Evolutionary conservation across 2,329 filamentous ascomycete species (phyloP).

Genomic region (Colletotrichum orchidophilum): DNA sequence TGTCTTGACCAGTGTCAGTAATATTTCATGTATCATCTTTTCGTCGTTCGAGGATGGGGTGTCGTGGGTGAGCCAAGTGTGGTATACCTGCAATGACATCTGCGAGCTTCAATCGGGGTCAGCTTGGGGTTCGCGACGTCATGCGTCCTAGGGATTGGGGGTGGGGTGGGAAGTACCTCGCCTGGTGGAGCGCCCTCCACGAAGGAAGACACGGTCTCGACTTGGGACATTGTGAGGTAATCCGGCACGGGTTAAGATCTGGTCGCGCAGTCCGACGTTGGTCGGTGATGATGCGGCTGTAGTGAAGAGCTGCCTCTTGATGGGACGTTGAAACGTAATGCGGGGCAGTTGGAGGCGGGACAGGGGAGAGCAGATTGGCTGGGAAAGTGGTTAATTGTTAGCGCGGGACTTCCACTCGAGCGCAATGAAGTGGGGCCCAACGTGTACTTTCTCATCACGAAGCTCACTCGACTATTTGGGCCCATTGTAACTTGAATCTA

Average conservation of each 20-base stretch:
- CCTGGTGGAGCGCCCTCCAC: conserved; percentile 94
- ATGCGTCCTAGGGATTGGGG: conserved; percentile 17
- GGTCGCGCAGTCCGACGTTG: background rate
- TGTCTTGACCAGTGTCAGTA: conserved; percentile 66
- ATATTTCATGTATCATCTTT: too few relatives aligned
- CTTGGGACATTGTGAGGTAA: conserved; percentile 42
- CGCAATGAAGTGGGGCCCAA: background rate
- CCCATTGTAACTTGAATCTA: background rate
- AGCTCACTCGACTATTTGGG: background rate
- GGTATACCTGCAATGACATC: conserved; percentile 85
- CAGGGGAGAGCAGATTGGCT: conserved; percentile 20
- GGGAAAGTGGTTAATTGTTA: conserved; percentile 31
- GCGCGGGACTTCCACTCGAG: conserved; percentile 9
- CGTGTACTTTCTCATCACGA: conserved; percentile 5
- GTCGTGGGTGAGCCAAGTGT: background rate
- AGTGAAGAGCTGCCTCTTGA: conserved; percentile 3
- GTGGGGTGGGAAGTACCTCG: conserved; percentile 72
- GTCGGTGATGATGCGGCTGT: conserved; percentile 8
- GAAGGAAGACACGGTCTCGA: conserved; percentile 81
- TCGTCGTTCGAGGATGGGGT: background rate
- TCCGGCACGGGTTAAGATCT: background rate
- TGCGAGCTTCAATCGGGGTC: conserved; percentile 67
- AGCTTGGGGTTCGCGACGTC: conserved; percentile 28
- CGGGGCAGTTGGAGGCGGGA: conserved; percentile 30
- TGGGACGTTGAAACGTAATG: conserved; percentile 32